Conservation (phyloP, 2,329 filamentous ascomycete species). For the Fusarium zealandicum region DNA sequence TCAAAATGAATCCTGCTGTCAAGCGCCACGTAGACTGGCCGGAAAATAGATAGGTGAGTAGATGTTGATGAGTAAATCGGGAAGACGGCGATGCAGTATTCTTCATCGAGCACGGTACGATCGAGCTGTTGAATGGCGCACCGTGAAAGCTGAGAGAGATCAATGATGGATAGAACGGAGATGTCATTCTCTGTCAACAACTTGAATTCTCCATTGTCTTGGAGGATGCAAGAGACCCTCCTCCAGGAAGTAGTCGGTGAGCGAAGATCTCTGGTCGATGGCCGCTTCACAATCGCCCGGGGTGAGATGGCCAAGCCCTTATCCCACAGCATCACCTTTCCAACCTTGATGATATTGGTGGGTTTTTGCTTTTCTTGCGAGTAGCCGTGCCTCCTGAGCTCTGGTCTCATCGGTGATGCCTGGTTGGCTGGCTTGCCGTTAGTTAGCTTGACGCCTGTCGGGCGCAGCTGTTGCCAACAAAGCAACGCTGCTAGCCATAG, state of each 20-base stretch:
- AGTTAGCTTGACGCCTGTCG: constrained; percentile 62
- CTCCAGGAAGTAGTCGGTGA: constrained; percentile 74
- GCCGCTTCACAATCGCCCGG: constrained; percentile 61
- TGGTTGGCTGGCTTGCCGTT: constrained; percentile 50
- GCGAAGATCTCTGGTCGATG: constrained; percentile 64
- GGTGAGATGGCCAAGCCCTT: constrained; percentile 68
- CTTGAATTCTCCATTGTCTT: constrained; percentile 94
- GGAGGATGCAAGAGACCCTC: constrained; percentile 87
- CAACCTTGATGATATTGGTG: constrained; percentile 90
- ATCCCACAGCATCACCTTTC: constrained; percentile 90
- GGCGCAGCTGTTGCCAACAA: constrained; percentile 80
- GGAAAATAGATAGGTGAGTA: constrained; percentile 75
- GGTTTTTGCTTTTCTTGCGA: constrained; percentile 45
- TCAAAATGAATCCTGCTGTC: constrained; percentile 92
- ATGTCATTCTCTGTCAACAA: constrained; percentile 87
- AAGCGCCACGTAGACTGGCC: constrained; percentile 88
- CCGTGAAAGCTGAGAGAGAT: constrained; percentile 86
- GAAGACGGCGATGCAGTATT: constrained; percentile 94
- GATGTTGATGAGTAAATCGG: constrained; percentile 85
- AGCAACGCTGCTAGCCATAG: constrained; percentile 82
- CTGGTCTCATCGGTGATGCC: constrained; percentile 49
- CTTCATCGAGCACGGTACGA: constrained; percentile 87
- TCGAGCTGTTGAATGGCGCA: constrained; percentile 92
- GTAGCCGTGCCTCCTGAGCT: constrained; percentile 52
- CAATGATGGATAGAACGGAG: constrained; percentile 80